Conservation (phyloP, 2,329 filamentous ascomycete species). For the Fusarium sp. region DNA sequence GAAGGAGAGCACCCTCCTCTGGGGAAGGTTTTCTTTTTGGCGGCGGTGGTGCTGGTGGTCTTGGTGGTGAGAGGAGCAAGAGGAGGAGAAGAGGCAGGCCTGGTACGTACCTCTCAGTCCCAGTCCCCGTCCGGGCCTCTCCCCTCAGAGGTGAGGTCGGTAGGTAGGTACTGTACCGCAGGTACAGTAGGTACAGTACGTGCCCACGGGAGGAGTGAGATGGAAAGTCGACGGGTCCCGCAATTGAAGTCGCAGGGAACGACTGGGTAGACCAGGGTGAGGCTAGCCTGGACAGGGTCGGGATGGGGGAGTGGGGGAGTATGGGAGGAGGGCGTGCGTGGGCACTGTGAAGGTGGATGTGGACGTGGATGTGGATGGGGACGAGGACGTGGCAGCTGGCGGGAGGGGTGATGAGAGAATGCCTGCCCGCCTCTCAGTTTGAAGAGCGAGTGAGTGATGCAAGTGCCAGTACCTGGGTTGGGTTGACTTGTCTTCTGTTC, state of each 20-base stretch:
- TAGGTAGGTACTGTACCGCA: slow-evolving; percentile 16
- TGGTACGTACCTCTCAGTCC: slow-evolving; percentile 41
- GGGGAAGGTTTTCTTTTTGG: slow-evolving; percentile 51
- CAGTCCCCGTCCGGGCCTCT: not conserved
- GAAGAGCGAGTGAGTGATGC: not conserved
- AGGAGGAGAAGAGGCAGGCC: slow-evolving; percentile 42
- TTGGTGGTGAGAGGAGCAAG: slow-evolving; percentile 47
- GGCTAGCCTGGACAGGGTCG: slow-evolving; percentile 35
- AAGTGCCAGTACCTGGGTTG: not conserved
- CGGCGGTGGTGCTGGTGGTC: slow-evolving; percentile 47
- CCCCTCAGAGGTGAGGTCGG: slow-evolving; percentile 8
- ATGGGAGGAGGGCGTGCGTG: slow-evolving; percentile 24
- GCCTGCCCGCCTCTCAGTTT: not conserved
- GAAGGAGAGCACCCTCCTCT: slow-evolving; percentile 39
- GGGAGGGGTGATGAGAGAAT: slow-evolving; percentile 17
- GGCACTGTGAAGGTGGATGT: slow-evolving; percentile 12
- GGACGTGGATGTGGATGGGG: slow-evolving; percentile 12
- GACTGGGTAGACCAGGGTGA: slow-evolving; percentile 40
- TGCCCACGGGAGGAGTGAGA: slow-evolving; percentile 21
- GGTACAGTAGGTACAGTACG: slow-evolving; percentile 40
- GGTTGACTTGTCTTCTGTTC: not conserved
- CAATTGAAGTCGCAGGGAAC: slow-evolving; percentile 37
- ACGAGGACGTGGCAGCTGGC: slow-evolving; percentile 23
- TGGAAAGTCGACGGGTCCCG: slow-evolving; percentile 33
- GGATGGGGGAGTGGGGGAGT: slow-evolving; percentile 24